Base-by-base conservation (phyloP, 176 grass and related monocot genomes). In the Oryza officinalis region DNA sequence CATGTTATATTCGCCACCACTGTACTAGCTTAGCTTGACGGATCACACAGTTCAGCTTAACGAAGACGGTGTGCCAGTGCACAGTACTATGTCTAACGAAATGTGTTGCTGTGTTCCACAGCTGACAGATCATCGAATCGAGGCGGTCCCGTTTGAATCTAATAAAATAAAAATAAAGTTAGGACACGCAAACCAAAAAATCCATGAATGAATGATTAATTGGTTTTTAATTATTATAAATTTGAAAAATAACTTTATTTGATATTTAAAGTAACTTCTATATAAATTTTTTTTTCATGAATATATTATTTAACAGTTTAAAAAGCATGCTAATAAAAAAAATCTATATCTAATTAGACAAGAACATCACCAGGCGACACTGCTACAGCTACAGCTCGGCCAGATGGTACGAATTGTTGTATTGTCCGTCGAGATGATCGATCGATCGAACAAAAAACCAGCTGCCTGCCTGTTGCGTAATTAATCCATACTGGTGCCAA, bases 371-470 rank as follows among this genome's bases (percentile, higher is more conserved):
- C n/a, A n/a, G n/a, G 33, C 33, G 33, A 15, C 49, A 18, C 13
- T 50, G 41, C 61, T 28, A 52, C 71, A 67, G 61, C 28, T 20
- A 54, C 50, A 22, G 50, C 18, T 54, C 50, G 50, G 5, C 30
- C 71, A 54, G 30, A 83, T 49, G 70, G 71, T 46, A 84, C 61
- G 28, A 41, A 17, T 60, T 69, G 64, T 13, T 77, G 44, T 33
- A 2, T 22, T 68, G 61, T 32, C n/a, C 3, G 10, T 45, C 40
- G 25, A 13, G 57, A n/a, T 4, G 6, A 61, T 23, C n/a, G 57
- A 25, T 61, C 57, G 37, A 38, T 38, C 37, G 37, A 38, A 25
- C 23, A 25, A 61, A 61, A 9, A 9, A 61, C 6, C 57, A 25
- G 57, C 50, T 57, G 50, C 57, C 8, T 60, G 57, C 57, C 20